Evolutionary conservation across 345 rosid species (phyloP), one percentile per base, ranked within the genome.

Genomic region (Camelina hispida): DNA sequence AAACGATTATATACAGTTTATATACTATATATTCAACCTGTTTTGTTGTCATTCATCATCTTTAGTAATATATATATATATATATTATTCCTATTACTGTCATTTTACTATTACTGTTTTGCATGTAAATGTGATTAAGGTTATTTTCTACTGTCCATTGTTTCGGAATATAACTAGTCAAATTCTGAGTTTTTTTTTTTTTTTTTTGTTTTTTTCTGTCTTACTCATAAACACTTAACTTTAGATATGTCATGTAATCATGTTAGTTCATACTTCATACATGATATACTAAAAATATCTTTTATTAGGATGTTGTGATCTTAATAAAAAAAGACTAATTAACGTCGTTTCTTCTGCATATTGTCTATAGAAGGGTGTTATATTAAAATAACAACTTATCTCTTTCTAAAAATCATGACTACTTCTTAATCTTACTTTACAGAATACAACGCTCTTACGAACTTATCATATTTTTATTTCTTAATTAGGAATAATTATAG

Each of bases 341-440:
- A 16, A 28, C 18, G 43, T 28, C 18, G 43, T 28, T 43, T 68
- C 42, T 37, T 68, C 42, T 23, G 18, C 18, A 62, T 61, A 23
- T n/a, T 71, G 50, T 22, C 58, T 30, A 16, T 10, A 38, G 3
- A 38, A 3, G 13, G 3, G 44, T 20, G 46, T 34, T 15, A 61
- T 25, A 62, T 62, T 30, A 72, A 48, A 51, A 9, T 23, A 73
- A 35, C 66, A 37, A 47, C 9, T 22, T 9, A 34, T 74, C 50
- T 46, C 65, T 73, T 66, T 74, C 15, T 57, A 66, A 37, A 57
- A 66, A 17, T 58, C 51, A 66, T 57, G 72, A 74, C 12, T 50
- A 58, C 18, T 66, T 51, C 22, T 47, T 37, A 37, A 74, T 66
- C 9, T 37, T 66, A 57, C 67, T 55, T 55, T 55, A 64, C 71